Evolutionary conservation across 176 grass and related monocot species (phyloP), one percentile per base, ranked within the genome.

Genomic region (Bothriochloa decipiens): DNA sequence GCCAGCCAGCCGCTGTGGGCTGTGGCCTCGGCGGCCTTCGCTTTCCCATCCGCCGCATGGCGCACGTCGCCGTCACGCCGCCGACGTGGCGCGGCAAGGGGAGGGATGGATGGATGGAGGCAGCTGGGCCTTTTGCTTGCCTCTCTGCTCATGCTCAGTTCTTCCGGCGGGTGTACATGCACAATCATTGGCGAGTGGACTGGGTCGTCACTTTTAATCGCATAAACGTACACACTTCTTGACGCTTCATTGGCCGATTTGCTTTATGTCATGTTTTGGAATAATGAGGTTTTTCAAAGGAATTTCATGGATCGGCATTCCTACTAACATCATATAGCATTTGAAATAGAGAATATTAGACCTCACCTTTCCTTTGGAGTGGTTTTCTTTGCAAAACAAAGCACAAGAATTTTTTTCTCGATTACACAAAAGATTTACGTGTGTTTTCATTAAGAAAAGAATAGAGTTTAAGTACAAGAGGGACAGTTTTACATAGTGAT

Each of bases 101-200:
- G 29, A 32, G 41, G 8, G 29, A 32, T 32, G 29, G 29, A 32
- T 32, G 29, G 29, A 1, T 11, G 62, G n/a, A 40, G 40, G 7
- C 25, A 37, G 41, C 77, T 47, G 20, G 11, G 63, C 29, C 23
- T 5, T 5, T 9, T 20, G 77, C 26, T 26, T 72, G 53, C 53
- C 53, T 57, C 26, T 17, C 42, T 47, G 45, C 45, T 3, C 11
- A 32, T 72, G 67, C 42, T 72, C 11, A 13, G 18, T n/a, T 23
- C 37, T 22, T n/a, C n/a, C 5, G 36, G 8, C 5, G 36, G 8
- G 39, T 70, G 47, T 7, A 35, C 74, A 40, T 61, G 57, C 4
- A 58, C 75, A 68, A 81, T 68, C 78, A 69, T 81, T 53, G 78
- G 64, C 28, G 9, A 7, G 23, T 7, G 23, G 27, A 35, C 64